Conservation (phyloP, 2,329 filamentous ascomycete genomes). For the Aspergillus terreus region DNA sequence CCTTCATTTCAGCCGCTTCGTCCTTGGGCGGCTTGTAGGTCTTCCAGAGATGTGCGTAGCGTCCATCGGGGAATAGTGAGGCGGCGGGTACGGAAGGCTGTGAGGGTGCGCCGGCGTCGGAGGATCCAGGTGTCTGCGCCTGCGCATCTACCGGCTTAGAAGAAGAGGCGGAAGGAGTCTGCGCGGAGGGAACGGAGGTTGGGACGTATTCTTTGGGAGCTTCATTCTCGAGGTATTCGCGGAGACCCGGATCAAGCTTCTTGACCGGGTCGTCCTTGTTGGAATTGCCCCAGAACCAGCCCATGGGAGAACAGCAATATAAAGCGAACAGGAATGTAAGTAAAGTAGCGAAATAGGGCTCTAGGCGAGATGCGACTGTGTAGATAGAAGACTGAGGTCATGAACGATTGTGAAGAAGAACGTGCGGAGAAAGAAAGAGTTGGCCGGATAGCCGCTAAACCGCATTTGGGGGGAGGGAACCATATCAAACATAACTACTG, state of each 20-base stretch:
- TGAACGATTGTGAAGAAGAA: not conserved
- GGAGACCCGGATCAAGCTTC: slow-evolving; percentile 76
- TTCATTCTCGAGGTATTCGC: slow-evolving; percentile 80
- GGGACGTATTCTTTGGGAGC: slow-evolving; percentile 66
- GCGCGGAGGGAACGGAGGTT: slow-evolving; percentile 18
- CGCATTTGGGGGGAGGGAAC: slow-evolving; percentile 11
- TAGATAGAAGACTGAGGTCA: not conserved
- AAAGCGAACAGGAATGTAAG: too few relatives aligned
- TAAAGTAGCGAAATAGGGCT: not conserved
- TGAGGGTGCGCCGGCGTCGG: slow-evolving; percentile 23
- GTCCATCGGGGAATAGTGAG: slow-evolving; percentile 64
- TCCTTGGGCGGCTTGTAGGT: slow-evolving; percentile 72
- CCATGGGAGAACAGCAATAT: slow-evolving; percentile 37
- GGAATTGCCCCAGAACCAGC: slow-evolving; percentile 60
- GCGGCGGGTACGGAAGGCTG: slow-evolving; percentile 41
- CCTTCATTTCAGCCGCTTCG: slow-evolving; percentile 68
- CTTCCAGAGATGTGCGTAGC: slow-evolving; percentile 88
- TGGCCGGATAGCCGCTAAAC: slow-evolving; percentile 18
- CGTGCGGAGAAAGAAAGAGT: slow-evolving; percentile 11
- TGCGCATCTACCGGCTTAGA: slow-evolving; percentile 21
- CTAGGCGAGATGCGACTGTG: not conserved
- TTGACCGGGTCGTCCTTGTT: slow-evolving; percentile 61
- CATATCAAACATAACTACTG: not conserved
- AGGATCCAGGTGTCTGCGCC: slow-evolving; percentile 14
- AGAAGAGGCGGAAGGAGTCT: slow-evolving; percentile 8